Evolutionary conservation across 306 rosid species (phyloP).

Genomic region (Clitoria ternatea): DNA sequence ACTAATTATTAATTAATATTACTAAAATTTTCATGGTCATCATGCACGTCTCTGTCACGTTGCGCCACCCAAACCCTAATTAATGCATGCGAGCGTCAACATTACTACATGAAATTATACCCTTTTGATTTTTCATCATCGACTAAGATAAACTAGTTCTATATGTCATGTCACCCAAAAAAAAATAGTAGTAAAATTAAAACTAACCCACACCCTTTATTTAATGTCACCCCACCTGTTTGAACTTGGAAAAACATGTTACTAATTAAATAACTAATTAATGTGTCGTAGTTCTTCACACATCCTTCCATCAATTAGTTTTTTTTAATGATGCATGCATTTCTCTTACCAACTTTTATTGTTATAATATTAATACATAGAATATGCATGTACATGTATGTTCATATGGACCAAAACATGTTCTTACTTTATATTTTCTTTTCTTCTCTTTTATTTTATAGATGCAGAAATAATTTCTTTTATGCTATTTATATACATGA

Average conservation of each 20-base stretch:
- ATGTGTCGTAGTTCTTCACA: not conserved
- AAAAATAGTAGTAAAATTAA: not conserved
- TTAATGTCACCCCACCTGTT: not conserved
- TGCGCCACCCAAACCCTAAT: constrained; percentile 47
- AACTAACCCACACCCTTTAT: not conserved
- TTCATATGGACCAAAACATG: no score
- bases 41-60: constrained; percentile 90
- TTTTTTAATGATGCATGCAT: constrained; percentile 45
- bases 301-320: not conserved
- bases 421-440: not conserved
- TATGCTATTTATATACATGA: not conserved
- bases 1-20: constrained; percentile 26
- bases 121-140: constrained; percentile 29
- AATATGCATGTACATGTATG: not conserved
- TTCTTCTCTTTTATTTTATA: not conserved
- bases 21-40: constrained; percentile 35
- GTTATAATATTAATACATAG: not conserved
- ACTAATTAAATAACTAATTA: not conserved
- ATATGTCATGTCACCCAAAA: constrained; percentile 20
- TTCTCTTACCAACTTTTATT: constrained; percentile 28
- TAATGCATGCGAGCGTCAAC: constrained; percentile 49
- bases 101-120: constrained; percentile 43
- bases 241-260: not conserved
- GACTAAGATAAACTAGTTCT: constrained; percentile 3
- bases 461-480: not conserved